Evolutionary conservation across 2,329 filamentous ascomycete genomes (phyloP).

Genomic region (Pseudogymnoascus pannorum): DNA sequence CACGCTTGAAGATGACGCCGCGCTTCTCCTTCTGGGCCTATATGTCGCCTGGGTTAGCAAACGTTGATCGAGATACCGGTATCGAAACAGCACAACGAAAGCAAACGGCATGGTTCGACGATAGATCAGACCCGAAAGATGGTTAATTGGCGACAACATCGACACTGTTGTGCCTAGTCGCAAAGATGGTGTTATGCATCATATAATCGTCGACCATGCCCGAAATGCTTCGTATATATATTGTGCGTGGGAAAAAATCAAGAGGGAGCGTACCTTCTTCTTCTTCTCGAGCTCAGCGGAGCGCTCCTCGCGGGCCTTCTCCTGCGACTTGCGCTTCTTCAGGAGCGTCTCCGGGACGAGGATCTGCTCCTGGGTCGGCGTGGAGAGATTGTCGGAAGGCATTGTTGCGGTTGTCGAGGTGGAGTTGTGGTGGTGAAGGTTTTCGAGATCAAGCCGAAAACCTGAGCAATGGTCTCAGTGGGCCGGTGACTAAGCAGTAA

Average conservation of each 20-base stretch:
- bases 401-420: constrained; percentile 45
- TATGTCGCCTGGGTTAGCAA: constrained; percentile 34
- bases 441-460: constrained; percentile 9
- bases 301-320: constrained; percentile 94
- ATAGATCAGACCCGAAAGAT: constrained; percentile 97
- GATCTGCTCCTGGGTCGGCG: constrained; percentile 91
- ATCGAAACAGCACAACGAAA: constrained; percentile 12
- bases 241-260: constrained; percentile 19
- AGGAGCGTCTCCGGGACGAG: constrained; percentile 98
- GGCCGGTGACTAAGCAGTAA: constrained; percentile 8
- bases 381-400: constrained; percentile 38
- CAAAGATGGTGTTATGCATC: constrained; percentile 82
- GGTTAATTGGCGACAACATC: constrained; percentile 98
- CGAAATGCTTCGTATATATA: constrained; percentile 14
- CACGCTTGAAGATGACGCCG: constrained; percentile 97
- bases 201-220: constrained; percentile 44
- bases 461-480: constrained; percentile 8
- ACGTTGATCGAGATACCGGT: constrained; percentile 13
- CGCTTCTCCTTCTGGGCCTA: constrained; percentile 99
- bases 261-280: constrained; percentile 60
- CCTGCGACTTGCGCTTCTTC: constrained; percentile 99
- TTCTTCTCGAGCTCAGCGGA: constrained; percentile 72
- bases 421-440: constrained; percentile 24
- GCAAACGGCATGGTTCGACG: constrained; percentile 19
- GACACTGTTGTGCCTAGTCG: constrained; percentile 82